Evolutionary conservation across 805 yeast species (phyloP), one percentile per base, ranked within the genome.

Genomic region (Yarrowia sp.): DNA sequence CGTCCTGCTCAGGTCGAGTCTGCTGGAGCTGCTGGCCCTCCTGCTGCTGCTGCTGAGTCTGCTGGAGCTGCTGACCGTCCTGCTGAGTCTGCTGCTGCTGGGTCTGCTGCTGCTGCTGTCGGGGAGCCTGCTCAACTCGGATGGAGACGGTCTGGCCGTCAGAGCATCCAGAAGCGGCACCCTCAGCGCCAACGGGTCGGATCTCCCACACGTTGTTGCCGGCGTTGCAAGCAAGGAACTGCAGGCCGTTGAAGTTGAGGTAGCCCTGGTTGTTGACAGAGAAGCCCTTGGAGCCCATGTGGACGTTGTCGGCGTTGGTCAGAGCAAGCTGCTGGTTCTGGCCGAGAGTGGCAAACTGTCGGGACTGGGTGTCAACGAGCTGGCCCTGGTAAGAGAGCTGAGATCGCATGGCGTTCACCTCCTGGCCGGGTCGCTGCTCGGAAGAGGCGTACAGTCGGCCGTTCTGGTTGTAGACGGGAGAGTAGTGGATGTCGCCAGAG

Each of bases 221-320:
- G 53, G 49, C 48, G 50, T 69, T 58, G 67, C 71, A 26, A 68
- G 68, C 55, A 41, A 64, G 32, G 58, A 49, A 38, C 43, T 43
- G 42, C 48, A 16, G 38, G 68, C 19, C 32, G 59, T 46, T 61
- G 68, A 38, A 53, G 67, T 45, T 48, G 52, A 48, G 52, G 53
- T 46, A 36, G 32, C 70, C 55, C 61, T 48, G 66, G 48, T 26
- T 22, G 35, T 56, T 36, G 71, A 72, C 53, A 12, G 70, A 65
- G 16, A 53, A 63, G 41, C 86, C 84, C 70, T 86, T 88, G 87
- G 95, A 98, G 99, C 99, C 99, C 63, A 86, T 94, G 75, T 88
- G 95, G 78, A 92, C 92, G 81, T 95, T 98, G 98, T 91, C 98
- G 56, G 84, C 82, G 75, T 95, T 94, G 80, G 97, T 38, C 45